Evolutionary conservation across 176 grass and related monocot species (phyloP).

Genomic region (Oryza longistaminata): DNA sequence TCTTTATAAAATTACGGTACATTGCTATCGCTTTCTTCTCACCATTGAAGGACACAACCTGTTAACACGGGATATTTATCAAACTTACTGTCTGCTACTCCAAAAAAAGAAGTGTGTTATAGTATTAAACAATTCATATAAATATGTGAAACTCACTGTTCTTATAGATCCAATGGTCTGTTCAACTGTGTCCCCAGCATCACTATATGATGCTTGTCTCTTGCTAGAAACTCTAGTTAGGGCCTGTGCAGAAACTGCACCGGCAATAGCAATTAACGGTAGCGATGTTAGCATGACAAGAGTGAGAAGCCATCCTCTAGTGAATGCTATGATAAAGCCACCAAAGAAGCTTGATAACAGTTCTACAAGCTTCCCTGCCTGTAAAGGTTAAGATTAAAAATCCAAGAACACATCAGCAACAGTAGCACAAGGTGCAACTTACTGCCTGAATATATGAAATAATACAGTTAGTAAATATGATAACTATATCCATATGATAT

Average conservation of each 20-base stretch:
- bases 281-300: constrained; percentile 74
- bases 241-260: constrained; percentile 45
- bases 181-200: constrained; percentile 74
- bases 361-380: constrained; percentile 76
- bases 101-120: background rate
- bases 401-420: background rate
- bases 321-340: constrained; percentile 72
- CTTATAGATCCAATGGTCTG: constrained; percentile 82
- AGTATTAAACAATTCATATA: constrained; percentile 3
- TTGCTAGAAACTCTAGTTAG: constrained; percentile 56
- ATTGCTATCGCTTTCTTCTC: constrained; percentile 59
- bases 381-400: constrained; percentile 26
- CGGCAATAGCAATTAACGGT: constrained; percentile 48
- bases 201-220: constrained; percentile 61
- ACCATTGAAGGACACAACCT: constrained; percentile 75
- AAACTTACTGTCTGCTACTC: constrained; percentile 1
- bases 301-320: constrained; percentile 74
- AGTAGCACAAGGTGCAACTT: background rate
- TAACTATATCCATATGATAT: background rate
- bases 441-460: constrained; percentile 7
- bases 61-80: constrained; percentile 14
- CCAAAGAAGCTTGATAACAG: constrained; percentile 51
- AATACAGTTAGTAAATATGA: background rate
- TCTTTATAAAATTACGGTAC: constrained; percentile 59
- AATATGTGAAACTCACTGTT: constrained; percentile 59